Percentiles rank a stretch among this genome's conserved stretches.
These are phyloP conservation scores for Homolaphlyctis polyrhiza DNA, from an alignment of 371 early-diverging fungal species.

Conservation along the genomic window DNA sequence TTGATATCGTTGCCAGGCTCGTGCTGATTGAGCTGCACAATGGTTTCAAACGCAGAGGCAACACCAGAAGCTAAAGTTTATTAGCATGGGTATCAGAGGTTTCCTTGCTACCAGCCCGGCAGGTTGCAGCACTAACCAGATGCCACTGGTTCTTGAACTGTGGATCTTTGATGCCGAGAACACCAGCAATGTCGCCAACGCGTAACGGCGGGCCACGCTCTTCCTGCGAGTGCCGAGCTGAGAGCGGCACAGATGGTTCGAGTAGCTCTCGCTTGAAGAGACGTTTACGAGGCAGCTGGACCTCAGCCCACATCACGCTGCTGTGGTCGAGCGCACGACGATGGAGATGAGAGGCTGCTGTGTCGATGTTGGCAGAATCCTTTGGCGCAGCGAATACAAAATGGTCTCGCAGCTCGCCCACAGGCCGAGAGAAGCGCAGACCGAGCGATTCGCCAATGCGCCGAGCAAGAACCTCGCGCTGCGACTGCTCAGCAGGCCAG, in stretches of 20 bases:
- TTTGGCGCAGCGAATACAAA: conserved; percentile 54
- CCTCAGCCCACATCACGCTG: conserved; percentile 25
- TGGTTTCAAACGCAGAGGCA: too few species aligned
- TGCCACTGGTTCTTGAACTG: conserved; percentile 80
- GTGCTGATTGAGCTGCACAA: conserved; percentile 64
- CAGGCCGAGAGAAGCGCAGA: conserved; percentile 55
- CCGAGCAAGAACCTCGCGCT: conserved; percentile 15
- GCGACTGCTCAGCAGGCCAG: neutral
- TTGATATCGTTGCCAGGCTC: conserved; percentile 81
- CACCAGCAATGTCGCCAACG: conserved; percentile 7
- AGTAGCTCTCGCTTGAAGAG: conserved; percentile 20
- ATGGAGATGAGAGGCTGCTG: neutral
- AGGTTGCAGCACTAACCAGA: conserved; percentile 53
- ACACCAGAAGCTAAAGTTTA: too few species aligned
- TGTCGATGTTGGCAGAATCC: neutral
- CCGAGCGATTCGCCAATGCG: conserved; percentile 18
- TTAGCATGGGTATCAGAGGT: too few species aligned
- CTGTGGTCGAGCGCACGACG: conserved; percentile 8
- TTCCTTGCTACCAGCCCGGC: too few species aligned
- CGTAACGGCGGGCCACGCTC: conserved; percentile 8
- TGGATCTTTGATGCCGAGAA: conserved; percentile 64
- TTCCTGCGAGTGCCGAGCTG: neutral
- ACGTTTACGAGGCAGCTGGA: conserved; percentile 28
- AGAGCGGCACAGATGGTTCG: neutral
- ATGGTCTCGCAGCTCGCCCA: conserved; percentile 61